Conservation (phyloP, 371 early-diverging fungal genomes). For the Rhizopus sp. region DNA sequence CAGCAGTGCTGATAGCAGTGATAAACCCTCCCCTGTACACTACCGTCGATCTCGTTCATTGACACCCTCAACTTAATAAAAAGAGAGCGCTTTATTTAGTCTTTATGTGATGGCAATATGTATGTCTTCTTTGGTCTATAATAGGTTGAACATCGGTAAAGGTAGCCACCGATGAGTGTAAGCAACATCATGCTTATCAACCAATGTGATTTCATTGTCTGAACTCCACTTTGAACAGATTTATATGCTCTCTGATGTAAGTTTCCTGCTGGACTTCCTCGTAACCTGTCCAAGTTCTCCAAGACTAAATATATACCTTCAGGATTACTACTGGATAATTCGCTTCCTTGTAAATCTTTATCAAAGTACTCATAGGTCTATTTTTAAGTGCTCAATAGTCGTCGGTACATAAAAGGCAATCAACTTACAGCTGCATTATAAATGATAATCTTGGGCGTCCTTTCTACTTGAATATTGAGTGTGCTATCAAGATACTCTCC, state of each 20-base stretch:
- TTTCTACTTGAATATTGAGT: constrained; percentile 11
- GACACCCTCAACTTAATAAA: constrained; percentile 12
- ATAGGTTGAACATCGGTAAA: constrained; percentile 23
- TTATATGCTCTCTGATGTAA: constrained; percentile 17
- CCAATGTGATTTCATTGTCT: constrained; percentile 28
- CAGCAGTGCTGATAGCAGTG: not conserved
- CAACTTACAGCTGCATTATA: constrained; percentile 20
- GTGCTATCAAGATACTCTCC: constrained; percentile 16
- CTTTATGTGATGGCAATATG: not conserved
- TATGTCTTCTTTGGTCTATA: not conserved
- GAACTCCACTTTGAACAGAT: not conserved
- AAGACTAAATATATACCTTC: constrained; percentile 11
- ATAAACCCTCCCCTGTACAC: constrained; percentile 6
- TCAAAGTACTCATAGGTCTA: constrained; percentile 16
- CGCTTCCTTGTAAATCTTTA: constrained; percentile 3
- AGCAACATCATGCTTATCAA: constrained; percentile 26
- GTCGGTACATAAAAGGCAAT: not conserved
- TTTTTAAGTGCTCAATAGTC: not conserved
- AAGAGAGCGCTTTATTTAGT: not conserved
- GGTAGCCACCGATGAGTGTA: constrained; percentile 20
- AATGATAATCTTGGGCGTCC: constrained; percentile 16
- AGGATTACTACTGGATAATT: constrained; percentile 13
- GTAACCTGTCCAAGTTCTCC: constrained; percentile 17
- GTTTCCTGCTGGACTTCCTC: constrained; percentile 4
- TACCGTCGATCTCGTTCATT: constrained; percentile 27